Conservation (phyloP, 768 basidiomycete genomes). For the Amanita polypyramis region DNA sequence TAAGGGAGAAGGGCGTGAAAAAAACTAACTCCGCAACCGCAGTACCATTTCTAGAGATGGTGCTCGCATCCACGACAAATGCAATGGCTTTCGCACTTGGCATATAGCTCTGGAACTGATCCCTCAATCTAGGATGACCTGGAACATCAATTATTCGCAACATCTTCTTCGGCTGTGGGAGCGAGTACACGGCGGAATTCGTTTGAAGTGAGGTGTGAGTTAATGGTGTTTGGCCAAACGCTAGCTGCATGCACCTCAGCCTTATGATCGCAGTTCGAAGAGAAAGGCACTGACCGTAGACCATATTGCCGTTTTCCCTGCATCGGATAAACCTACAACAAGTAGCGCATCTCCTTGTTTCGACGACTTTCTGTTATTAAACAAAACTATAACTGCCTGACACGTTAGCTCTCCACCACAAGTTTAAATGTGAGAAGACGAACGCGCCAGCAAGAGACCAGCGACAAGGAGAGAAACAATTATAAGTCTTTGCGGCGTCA, state of each 20-base stretch:
- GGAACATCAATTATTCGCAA: slow-evolving; percentile 65
- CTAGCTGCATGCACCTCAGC: slow-evolving; percentile 34
- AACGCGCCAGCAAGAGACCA: slow-evolving; percentile 23
- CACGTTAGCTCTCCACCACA: not conserved
- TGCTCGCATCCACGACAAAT: slow-evolving; percentile 76
- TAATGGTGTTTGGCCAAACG: slow-evolving; percentile 49
- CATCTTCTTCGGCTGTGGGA: slow-evolving; percentile 31
- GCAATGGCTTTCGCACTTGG: slow-evolving; percentile 51
- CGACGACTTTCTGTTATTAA: slow-evolving; percentile 32
- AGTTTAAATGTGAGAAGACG: not conserved
- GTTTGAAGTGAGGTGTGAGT: slow-evolving; percentile 74
- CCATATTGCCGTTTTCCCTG: slow-evolving; percentile 74
- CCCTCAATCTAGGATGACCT: slow-evolving; percentile 74
- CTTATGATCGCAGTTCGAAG: not conserved
- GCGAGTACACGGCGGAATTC: slow-evolving; percentile 40
- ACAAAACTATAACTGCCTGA: slow-evolving; percentile 30
- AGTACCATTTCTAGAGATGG: slow-evolving; percentile 64
- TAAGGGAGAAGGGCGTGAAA: not conserved
- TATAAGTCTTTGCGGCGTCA: slow-evolving; percentile 28
- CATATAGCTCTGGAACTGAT: slow-evolving; percentile 62
- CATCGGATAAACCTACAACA: slow-evolving; percentile 65
- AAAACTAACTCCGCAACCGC: slow-evolving; percentile 68
- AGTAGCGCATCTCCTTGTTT: slow-evolving; percentile 53
- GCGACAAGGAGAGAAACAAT: slow-evolving; percentile 34
- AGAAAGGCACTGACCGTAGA: slow-evolving; percentile 41